Evolutionary conservation across 352 stramenopile species (phyloP).

Genomic region (Pythium utonaiense): DNA sequence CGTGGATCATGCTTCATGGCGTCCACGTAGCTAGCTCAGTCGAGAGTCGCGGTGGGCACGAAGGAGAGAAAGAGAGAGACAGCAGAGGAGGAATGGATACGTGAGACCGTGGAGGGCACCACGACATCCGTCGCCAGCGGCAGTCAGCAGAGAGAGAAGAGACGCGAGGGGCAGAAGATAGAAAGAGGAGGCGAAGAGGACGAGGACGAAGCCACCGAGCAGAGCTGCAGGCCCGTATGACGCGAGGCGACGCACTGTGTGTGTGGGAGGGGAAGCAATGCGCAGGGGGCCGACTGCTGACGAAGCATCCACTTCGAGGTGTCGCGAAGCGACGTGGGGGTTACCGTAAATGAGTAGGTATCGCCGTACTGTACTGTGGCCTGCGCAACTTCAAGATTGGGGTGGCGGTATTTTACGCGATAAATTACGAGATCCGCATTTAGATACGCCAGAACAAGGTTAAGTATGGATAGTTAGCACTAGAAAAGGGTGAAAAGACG

Average conservation of each 20-base stretch:
- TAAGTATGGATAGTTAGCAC: neutral
- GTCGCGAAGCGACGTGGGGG: constrained; percentile 14
- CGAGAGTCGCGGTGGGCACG: neutral
- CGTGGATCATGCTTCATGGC: constrained; percentile 19
- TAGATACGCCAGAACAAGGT: constrained; percentile 5
- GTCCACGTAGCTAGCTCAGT: neutral
- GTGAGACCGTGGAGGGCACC: neutral
- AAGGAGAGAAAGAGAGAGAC: no score
- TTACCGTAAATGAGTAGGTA: constrained; percentile 14
- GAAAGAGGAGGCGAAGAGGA: constrained; percentile 1
- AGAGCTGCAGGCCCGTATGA: neutral
- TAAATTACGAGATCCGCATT: neutral
- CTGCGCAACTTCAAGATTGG: constrained; percentile 22
- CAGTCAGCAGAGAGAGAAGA: constrained; percentile 7
- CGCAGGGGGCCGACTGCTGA: neutral
- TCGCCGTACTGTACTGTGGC: neutral
- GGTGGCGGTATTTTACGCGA: constrained; percentile 10
- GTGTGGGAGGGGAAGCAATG: neutral
- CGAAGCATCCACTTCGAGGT: constrained; percentile 1
- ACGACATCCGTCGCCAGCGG: neutral
- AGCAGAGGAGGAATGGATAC: neutral
- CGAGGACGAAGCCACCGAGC: neutral
- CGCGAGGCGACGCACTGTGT: neutral
- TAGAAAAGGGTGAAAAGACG: neutral
- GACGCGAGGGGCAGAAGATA: neutral